Evolutionary conservation across 2,329 filamentous ascomycete genomes (phyloP).

Genomic region (Arthrobotrys sphaeroides): DNA sequence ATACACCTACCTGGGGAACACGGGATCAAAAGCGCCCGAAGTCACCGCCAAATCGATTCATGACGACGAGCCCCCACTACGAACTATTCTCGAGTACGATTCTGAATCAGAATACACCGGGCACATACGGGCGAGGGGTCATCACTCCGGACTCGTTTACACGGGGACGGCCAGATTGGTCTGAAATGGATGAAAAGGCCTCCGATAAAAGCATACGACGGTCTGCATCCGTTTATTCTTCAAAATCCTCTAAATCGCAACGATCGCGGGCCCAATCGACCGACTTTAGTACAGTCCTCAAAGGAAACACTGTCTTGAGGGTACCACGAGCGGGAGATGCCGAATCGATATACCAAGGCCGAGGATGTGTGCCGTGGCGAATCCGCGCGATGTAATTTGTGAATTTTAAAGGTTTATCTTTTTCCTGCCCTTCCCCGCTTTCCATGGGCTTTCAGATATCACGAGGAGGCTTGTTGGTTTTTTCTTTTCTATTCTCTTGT

Average conservation of each 20-base stretch:
- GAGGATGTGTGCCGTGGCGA: constrained; percentile 50
- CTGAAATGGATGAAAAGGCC: constrained; percentile 43
- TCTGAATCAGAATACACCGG: constrained; percentile 25
- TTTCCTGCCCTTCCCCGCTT: not conserved
- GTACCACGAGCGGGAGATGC: constrained; percentile 25
- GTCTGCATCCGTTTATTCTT: constrained; percentile 8
- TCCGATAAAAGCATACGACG: constrained; percentile 7
- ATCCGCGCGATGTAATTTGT: constrained; percentile 22
- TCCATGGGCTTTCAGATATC: not conserved
- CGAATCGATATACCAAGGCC: constrained; percentile 47
- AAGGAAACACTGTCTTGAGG: constrained; percentile 25
- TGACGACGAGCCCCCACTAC: constrained; percentile 30
- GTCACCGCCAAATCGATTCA: constrained; percentile 15
- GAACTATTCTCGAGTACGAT: constrained; percentile 48
- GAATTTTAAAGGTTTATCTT: not conserved
- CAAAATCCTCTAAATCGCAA: constrained; percentile 24
- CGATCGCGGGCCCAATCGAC: constrained; percentile 4
- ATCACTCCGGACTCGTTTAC: constrained; percentile 21
- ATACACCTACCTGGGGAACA: not conserved
- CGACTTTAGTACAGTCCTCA: constrained; percentile 17
- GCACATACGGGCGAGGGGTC: not conserved
- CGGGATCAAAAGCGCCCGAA: constrained; percentile 4
- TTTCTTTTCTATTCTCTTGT: not conserved
- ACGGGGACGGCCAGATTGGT: constrained; percentile 46
- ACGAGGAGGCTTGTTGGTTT: not conserved